Evolutionary conservation across 2,329 filamentous ascomycete species (phyloP).

Genomic region (Calonectria pteridis): DNA sequence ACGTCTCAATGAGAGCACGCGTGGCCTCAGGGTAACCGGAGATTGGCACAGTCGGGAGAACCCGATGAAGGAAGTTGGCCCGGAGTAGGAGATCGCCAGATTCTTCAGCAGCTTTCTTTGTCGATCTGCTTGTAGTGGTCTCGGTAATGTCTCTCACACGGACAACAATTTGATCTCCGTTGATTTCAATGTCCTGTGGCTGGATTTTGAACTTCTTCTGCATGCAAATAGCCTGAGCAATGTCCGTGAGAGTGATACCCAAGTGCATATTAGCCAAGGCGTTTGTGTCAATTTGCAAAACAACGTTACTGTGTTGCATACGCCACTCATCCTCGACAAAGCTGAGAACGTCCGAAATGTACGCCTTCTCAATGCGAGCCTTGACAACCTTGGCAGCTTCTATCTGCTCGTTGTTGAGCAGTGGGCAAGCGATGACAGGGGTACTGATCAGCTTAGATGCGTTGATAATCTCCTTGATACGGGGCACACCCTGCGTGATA

Average conservation of each 20-base stretch:
- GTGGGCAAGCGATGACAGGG: slow-evolving; percentile 88
- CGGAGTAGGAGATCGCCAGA: slow-evolving; percentile 73
- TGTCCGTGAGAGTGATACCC: slow-evolving; percentile 79
- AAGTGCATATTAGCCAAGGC: slow-evolving; percentile 86
- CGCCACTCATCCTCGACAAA: slow-evolving; percentile 93
- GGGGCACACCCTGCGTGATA: slow-evolving; percentile 98
- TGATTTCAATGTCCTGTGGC: slow-evolving; percentile 72
- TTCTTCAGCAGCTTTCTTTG: slow-evolving; percentile 59
- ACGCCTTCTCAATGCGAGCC: slow-evolving; percentile 95
- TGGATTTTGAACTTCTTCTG: slow-evolving; percentile 87
- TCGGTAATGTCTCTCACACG: slow-evolving; percentile 72
- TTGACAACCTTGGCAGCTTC: slow-evolving; percentile 91
- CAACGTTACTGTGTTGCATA: slow-evolving; percentile 79
- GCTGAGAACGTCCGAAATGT: slow-evolving; percentile 81
- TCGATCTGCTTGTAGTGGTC: slow-evolving; percentile 60
- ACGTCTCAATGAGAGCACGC: slow-evolving; percentile 90
- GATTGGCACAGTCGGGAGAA: slow-evolving; percentile 85
- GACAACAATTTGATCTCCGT: slow-evolving; percentile 76
- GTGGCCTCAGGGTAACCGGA: slow-evolving; percentile 89
- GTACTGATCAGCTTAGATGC: slow-evolving; percentile 95
- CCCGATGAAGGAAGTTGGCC: slow-evolving; percentile 86
- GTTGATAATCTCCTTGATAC: slow-evolving; percentile 99
- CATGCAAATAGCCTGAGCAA: slow-evolving; percentile 80
- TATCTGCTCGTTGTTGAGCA: slow-evolving; percentile 81
- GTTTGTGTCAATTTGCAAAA: slow-evolving; percentile 83